Conservation (phyloP, 2,329 filamentous ascomycete species). For the Aspergillus ochraceoroseus region DNA sequence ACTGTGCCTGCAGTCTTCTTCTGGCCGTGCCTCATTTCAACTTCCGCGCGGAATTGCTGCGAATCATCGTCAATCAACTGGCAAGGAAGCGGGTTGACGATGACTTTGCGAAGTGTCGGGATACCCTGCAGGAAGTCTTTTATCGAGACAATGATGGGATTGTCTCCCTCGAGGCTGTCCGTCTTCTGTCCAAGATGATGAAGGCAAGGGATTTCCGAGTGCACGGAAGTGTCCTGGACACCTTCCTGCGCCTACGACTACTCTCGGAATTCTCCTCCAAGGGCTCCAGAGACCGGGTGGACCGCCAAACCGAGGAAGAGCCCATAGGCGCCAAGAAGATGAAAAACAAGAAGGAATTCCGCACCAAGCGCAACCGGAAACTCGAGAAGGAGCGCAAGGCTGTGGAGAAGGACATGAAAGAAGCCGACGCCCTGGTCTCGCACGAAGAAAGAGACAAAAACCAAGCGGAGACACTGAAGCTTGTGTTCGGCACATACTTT, state of each 20-base stretch:
- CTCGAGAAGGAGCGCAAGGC: constrained; percentile 75
- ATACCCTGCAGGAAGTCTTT: constrained; percentile 77
- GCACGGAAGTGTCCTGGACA: constrained; percentile 80
- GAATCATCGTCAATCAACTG: constrained; percentile 79
- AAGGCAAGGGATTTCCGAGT: constrained; percentile 76
- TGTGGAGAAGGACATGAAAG: constrained; percentile 86
- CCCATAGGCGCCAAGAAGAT: constrained; percentile 51
- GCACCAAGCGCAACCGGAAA: constrained; percentile 85
- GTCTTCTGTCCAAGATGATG: constrained; percentile 89
- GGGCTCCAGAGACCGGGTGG: constrained; percentile 71
- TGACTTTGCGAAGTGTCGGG: constrained; percentile 71
- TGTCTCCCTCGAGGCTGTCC: constrained; percentile 79
- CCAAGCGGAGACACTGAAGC: constrained; percentile 91
- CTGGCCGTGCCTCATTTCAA: constrained; percentile 92
- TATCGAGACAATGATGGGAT: constrained; percentile 83
- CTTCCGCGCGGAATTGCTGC: constrained; percentile 80
- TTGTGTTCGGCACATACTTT: constrained; percentile 94
- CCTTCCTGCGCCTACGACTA: constrained; percentile 82
- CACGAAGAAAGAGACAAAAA: constrained; percentile 91
- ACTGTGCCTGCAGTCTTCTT: constrained; percentile 77
- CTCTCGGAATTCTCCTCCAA: constrained; percentile 83
- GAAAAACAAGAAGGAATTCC: constrained; percentile 75
- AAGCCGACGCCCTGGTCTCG: constrained; percentile 83
- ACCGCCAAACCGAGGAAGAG: constrained; percentile 52
- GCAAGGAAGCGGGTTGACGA: constrained; percentile 66